These are phyloP conservation scores for Pseudognaphalium luteoalbum DNA, from an alignment of 129 eudicot genomes.

Conservation along the genomic window DNA sequence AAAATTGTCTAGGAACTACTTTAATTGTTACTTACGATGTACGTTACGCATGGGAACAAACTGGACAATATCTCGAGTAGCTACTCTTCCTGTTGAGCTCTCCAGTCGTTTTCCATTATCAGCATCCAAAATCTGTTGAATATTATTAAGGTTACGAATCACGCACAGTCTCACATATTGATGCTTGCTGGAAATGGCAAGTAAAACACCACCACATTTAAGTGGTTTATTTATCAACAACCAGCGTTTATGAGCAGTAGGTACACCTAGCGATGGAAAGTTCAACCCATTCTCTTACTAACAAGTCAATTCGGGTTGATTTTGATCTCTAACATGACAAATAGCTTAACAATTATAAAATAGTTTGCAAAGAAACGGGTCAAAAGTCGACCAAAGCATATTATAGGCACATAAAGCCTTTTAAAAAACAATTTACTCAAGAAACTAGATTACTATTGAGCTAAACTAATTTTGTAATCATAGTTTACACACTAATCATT, in stretches of 20 bases:
- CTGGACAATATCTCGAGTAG: conserved; percentile 93
- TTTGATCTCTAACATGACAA: not conserved
- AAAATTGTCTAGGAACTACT: not conserved
- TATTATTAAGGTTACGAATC: not conserved
- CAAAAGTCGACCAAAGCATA: not conserved
- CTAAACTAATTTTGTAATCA: no score
- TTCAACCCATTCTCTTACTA: not conserved
- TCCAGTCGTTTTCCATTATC: conserved; percentile 76
- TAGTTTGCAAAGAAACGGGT: not conserved
- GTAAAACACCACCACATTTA: not conserved
- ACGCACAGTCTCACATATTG: conserved; percentile 7
- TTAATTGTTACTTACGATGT: conserved; percentile 48
- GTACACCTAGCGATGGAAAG: not conserved
- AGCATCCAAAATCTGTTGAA: conserved; percentile 79
- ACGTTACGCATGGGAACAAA: conserved; percentile 92
- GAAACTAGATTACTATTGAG: no score
- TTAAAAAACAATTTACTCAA: not conserved
- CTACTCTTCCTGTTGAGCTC: conserved; percentile 87
- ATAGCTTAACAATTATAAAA: not conserved
- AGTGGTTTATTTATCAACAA: not conserved
- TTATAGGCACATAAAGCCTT: not conserved
- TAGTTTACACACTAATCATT: no score
- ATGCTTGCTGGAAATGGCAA: not conserved
- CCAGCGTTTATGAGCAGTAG: not conserved
- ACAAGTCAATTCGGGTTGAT: not conserved